Evolutionary conservation across 495 filamentous ascomycete genomes (phyloP), one percentile per base, ranked within the genome.

Genomic region (Podospora tetraspora): DNA sequence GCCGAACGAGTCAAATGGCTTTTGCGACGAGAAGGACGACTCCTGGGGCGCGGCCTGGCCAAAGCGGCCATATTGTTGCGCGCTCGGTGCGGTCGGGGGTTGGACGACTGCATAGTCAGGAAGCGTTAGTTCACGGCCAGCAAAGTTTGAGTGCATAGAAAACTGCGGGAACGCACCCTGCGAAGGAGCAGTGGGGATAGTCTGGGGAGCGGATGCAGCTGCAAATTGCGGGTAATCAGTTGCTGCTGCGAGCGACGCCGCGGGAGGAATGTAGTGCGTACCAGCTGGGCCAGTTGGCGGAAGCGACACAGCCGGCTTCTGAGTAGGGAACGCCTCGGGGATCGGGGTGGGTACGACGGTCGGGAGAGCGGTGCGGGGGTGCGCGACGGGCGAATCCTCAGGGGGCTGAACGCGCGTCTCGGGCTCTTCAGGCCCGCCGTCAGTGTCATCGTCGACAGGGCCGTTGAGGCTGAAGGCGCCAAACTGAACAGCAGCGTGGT

Each of bases 391-490:
- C 3, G 96, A 97, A 74, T 96, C 92, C 71, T 95, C 91, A 56
- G 94, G 94, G 66, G 95, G 95, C 75, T 97, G 94, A 73, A 93
- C 88, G 70, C 95, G 89, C 68, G 95, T 97, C 81, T 97, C 96
- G 43, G 94, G 87, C 73, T 98, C 93, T 78, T 99, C 95, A 57
- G 93, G 87, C 73, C 97, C 93, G 71, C 92, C 92, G 75, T 98
- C 95, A 68, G 97, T 91, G 72, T 97, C 95, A 22, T 91, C 85
- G 59, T 88, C 84, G 63, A 90, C 85, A 13, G 84, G 76, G 66
- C 90, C 95, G 76, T 93, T 94, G 73, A 98, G 77, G 67, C 91
- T 94, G 85, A 99, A 92, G 75, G 92, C 96, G 63, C 95, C 95
- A 78, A 99, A 99, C 76, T 98, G 96, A 57, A 99, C 92, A n/a